Conservation (phyloP, 2,329 filamentous ascomycete species). For the Trichocomaceae sp. region DNA sequence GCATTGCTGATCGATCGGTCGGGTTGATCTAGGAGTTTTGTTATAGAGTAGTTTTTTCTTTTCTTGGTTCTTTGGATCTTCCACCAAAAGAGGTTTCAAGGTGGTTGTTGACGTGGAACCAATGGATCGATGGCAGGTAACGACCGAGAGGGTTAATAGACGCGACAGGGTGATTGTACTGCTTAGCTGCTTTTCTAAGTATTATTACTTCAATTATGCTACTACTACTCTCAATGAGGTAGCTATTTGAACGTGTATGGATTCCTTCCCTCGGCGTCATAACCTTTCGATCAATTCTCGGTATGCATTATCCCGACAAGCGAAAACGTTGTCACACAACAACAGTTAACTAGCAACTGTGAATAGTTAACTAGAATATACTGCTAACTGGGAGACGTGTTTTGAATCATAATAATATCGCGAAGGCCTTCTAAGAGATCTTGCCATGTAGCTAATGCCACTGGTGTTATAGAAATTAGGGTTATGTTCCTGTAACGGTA, state of each 20-base stretch:
- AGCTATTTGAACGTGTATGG: background rate
- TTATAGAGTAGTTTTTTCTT: too few relatives aligned
- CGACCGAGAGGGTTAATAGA: background rate
- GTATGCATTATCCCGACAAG: background rate
- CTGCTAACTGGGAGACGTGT: too few relatives aligned
- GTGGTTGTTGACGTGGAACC: background rate
- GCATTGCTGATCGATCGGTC: conserved; percentile 15
- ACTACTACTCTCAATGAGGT: too few relatives aligned
- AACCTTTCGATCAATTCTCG: background rate
- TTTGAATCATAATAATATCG: background rate
- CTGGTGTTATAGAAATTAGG: background rate
- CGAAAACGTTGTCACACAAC: background rate
- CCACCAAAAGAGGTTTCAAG: too few relatives aligned
- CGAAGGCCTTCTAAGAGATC: background rate
- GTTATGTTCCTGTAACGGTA: background rate
- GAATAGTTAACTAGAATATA: background rate
- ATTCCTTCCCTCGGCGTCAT: background rate
- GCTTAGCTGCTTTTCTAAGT: background rate
- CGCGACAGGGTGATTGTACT: background rate
- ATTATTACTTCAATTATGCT: too few relatives aligned
- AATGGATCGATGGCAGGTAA: background rate
- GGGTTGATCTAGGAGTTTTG: too few relatives aligned
- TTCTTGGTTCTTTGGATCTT: too few relatives aligned
- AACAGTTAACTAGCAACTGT: background rate
- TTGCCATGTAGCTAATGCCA: background rate